Conservation (phyloP, 2,329 filamentous ascomycete species). For the Alternaria incomplexa region DNA sequence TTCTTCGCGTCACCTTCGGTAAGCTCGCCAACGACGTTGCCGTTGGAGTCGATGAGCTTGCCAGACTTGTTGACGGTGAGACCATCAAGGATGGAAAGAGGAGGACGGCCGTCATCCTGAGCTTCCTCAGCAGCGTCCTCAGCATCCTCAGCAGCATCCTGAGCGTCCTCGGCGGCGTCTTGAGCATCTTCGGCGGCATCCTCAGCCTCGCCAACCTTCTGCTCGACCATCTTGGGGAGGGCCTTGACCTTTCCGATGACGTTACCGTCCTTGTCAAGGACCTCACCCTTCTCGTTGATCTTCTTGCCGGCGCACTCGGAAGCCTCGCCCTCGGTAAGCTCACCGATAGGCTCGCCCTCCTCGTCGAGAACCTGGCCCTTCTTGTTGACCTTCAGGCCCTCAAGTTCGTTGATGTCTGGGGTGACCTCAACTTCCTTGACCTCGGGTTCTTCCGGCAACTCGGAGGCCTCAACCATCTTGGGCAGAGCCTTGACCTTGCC, state of each 20-base stretch:
- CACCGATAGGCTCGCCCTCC: slow-evolving; percentile 60
- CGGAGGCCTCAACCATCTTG: slow-evolving; percentile 43
- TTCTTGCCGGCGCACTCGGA: slow-evolving; percentile 70
- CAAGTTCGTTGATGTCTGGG: slow-evolving; percentile 55
- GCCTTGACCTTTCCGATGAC: slow-evolving; percentile 66
- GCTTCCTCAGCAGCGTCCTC: slow-evolving; percentile 41
- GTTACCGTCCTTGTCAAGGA: slow-evolving; percentile 68
- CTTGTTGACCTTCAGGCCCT: slow-evolving; percentile 65
- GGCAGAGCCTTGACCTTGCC: slow-evolving; percentile 63
- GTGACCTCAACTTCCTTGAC: slow-evolving; percentile 49
- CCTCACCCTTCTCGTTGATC: slow-evolving; percentile 68
- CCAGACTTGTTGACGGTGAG: slow-evolving; percentile 58
- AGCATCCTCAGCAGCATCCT: slow-evolving; percentile 42
- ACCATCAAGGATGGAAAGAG: slow-evolving; percentile 58
- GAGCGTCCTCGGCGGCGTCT: slow-evolving; percentile 31
- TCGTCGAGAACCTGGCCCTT: slow-evolving; percentile 61
- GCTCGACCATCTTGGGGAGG: slow-evolving; percentile 53
- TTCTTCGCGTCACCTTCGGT: slow-evolving; percentile 60
- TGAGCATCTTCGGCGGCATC: slow-evolving; percentile 36
- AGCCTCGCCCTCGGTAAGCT: slow-evolving; percentile 63
- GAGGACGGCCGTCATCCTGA: slow-evolving; percentile 50
- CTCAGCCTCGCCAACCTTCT: slow-evolving; percentile 41
- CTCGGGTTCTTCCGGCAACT: slow-evolving; percentile 42
- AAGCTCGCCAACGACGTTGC: slow-evolving; percentile 57
- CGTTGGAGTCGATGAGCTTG: slow-evolving; percentile 57